Evolutionary conservation across 768 basidiomycete species (phyloP).

Genomic region (Tubosaeta brunneosetosa): DNA sequence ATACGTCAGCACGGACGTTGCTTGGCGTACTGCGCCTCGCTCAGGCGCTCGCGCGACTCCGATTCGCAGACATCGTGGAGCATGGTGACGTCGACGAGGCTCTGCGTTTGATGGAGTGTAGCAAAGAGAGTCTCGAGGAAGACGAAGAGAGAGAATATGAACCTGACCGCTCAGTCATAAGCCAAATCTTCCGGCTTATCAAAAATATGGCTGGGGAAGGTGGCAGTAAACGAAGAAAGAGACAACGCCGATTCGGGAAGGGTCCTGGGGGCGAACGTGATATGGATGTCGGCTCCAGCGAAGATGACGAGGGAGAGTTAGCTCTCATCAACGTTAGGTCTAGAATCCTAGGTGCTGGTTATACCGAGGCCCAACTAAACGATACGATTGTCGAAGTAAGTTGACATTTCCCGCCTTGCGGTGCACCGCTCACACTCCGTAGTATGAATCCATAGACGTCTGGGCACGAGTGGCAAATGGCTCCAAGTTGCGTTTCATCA

Average conservation of each 20-base stretch:
- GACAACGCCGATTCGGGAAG: conserved; percentile 54
- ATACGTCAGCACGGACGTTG: conserved; percentile 94
- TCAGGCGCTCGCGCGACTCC: conserved; percentile 90
- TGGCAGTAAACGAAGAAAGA: conserved; percentile 37
- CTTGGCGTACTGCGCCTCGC: conserved; percentile 92
- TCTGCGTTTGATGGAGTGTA: conserved; percentile 92
- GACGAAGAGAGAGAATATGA: conserved; percentile 68
- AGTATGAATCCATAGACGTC: conserved; percentile 88
- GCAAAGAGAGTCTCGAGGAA: conserved; percentile 86
- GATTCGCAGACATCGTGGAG: conserved; percentile 76
- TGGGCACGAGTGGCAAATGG: conserved; percentile 81
- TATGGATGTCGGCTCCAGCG: conserved; percentile 65
- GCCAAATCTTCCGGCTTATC: conserved; percentile 87
- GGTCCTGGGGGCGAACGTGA: conserved; percentile 70
- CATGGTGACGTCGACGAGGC: conserved; percentile 94
- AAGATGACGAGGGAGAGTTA: conserved; percentile 67
- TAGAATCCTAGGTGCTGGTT: conserved; percentile 80
- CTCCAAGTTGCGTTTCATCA: conserved; percentile 71
- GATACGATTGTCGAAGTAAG: conserved; percentile 78
- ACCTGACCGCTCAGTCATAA: conserved; percentile 71
- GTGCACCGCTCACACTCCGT: conserved; percentile 9
- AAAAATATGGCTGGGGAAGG: conserved; percentile 68
- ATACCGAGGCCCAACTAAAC: conserved; percentile 87
- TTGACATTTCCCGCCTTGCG: conserved; percentile 5
- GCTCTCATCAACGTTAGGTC: conserved; percentile 85